phyloP scores from a whole-genome alignment of 257 asterid species.

The Gentiana dahurica region DNA sequence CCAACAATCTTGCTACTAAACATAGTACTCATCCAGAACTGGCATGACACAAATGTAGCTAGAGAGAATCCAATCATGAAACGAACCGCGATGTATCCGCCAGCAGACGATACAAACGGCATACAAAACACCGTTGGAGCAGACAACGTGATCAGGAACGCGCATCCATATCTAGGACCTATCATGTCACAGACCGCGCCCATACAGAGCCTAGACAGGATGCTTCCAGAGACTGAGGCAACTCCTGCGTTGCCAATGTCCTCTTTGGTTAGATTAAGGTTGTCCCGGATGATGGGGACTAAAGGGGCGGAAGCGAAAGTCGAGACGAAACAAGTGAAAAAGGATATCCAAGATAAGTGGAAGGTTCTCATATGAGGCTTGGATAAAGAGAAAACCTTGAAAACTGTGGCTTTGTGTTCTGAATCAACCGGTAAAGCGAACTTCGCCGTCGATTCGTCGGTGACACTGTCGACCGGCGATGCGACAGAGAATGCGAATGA shows the following conservation, averaged over 20 bases:
- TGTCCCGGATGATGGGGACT: slow-evolving; percentile 49
- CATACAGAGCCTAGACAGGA: slow-evolving; percentile 48
- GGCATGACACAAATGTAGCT: slow-evolving; percentile 57
- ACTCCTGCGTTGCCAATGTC: slow-evolving; percentile 55
- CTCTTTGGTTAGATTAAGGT: slow-evolving; percentile 31
- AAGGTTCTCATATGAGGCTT: slow-evolving; percentile 51
- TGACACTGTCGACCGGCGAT: slow-evolving; percentile 11
- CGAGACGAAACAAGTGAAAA: slow-evolving; percentile 52
- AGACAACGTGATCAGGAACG: slow-evolving; percentile 31
- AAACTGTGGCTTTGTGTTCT: slow-evolving; percentile 44
- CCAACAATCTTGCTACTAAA: slow-evolving; percentile 43
- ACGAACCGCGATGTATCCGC: slow-evolving; percentile 31
- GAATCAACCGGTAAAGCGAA: slow-evolving; percentile 50
- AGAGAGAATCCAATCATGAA: slow-evolving; percentile 57
- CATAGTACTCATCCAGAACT: slow-evolving; percentile 56
- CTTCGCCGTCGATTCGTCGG: slow-evolving; percentile 21
- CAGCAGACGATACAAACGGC: slow-evolving; percentile 41
- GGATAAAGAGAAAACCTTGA: slow-evolving; percentile 34
- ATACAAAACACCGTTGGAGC: slow-evolving; percentile 53
- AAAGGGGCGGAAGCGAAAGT: slow-evolving; percentile 58
- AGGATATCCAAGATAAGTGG: slow-evolving; percentile 52
- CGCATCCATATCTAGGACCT: slow-evolving; percentile 55
- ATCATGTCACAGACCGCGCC: slow-evolving; percentile 48
- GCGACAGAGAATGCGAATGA: slow-evolving; percentile 31
- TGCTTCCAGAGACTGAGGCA: slow-evolving; percentile 51